Evolutionary conservation across 83 land plant genomes (phyloP), one percentile per base, ranked within the genome.

Genomic region (Thuja plicata): DNA sequence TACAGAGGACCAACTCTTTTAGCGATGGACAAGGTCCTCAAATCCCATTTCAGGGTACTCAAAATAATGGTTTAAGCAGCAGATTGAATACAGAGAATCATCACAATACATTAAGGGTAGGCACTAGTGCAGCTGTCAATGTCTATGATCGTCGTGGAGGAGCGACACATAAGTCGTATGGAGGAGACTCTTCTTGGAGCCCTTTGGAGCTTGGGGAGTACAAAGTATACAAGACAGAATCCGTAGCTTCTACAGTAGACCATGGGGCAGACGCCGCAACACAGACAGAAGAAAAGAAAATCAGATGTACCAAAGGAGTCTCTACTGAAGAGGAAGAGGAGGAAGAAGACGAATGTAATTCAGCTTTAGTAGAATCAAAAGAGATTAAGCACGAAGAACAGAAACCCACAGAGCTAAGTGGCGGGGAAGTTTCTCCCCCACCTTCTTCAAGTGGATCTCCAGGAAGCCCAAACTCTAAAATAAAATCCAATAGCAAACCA

Each of bases 381-480:
- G 81, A 79, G 43, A 50, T 6, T 38, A 40, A 41, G 30, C 87
- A 85, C 15, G 89, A 89, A 41, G 82, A 87, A 7, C 89, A 91
- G 37, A 87, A 89, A 43, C 87, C 87, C 13, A 70, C 90, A 60
- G 90, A 86, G 57, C 79, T 89, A 21, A 88, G 54, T 60, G 40
- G 87, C 32, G 87, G 80, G 41, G 88, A 89, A 4, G 79, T 88
- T 46, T 94, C 94, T 0, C 94, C 94, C 27, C 97, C 95, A 24
- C 89, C 21, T 54, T 88, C 90, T 24, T 93, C 94, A 5, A 89
- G 90, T 52, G 93, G 93, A 41, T 86, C 87, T 38, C 73, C 87
- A 19, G 73, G 62, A 57, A 86, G 87, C 57, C 57, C 57, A 54
- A 54, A 54, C 16, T 54, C 57, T 16, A 54, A 54, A 54, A 54